A percentile compares a stretch with the other conserved stretches of the same genome.
Conservation (phyloP, 176 grass and related monocot genomes). For the Ensete glaucum region DNA sequence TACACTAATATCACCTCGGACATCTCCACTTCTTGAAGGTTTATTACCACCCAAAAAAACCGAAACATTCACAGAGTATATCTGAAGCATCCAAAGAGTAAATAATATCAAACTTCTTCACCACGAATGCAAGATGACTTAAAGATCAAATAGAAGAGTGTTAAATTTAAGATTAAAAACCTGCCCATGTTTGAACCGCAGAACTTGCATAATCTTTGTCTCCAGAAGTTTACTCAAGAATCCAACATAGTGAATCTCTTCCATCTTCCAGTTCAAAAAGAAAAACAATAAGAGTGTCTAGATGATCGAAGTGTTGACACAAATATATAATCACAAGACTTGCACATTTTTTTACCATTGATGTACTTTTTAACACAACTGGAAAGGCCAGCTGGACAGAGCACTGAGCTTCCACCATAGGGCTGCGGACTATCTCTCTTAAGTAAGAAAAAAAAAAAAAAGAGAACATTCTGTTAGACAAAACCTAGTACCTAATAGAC, state of each 20-base stretch:
- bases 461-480: conserved; percentile 8
- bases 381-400: conserved; percentile 94
- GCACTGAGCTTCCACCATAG: conserved; percentile 99
- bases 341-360: conserved; percentile 54
- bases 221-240: conserved; percentile 98
- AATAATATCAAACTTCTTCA: conserved; percentile 15
- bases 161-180: conserved; percentile 31
- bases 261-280: conserved; percentile 34
- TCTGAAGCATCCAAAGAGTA: conserved; percentile 35
- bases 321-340: conserved; percentile 10
- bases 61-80: conserved; percentile 90
- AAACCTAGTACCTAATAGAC: background rate
- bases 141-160: conserved; percentile 6
- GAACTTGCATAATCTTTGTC: conserved; percentile 96
- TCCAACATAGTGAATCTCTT: conserved; percentile 96
- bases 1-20: conserved; percentile 88
- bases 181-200: conserved; percentile 98
- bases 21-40: conserved; percentile 89
- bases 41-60: conserved; percentile 98
- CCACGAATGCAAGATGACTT: background rate
- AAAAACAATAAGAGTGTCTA: background rate
- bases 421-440: conserved; percentile 85
- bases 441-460: conserved; percentile 25
- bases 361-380: conserved; percentile 62
- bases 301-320: background rate